Percentiles rank a stretch among this genome's conserved stretches.
Conservation (phyloP, 2,329 filamentous ascomycete genomes). For the Lecanicillium sp. region DNA sequence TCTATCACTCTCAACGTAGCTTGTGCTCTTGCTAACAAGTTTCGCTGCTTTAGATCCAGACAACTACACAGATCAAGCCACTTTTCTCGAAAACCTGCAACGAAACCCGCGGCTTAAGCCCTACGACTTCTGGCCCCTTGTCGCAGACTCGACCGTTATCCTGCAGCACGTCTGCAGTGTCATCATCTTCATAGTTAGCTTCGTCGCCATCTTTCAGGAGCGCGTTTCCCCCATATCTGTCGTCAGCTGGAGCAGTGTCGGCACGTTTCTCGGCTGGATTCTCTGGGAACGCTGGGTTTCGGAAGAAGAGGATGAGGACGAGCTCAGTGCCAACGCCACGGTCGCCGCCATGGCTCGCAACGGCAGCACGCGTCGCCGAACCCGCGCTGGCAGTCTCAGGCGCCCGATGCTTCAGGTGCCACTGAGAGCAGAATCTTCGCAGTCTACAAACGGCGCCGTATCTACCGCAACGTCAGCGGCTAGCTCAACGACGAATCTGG, state of each 20-base stretch:
- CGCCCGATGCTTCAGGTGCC: conserved; percentile 19
- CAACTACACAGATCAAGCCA: conserved; percentile 96
- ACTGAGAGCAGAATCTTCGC: conserved; percentile 18
- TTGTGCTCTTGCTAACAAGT: not conserved
- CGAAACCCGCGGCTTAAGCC: conserved; percentile 87
- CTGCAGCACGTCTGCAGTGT: conserved; percentile 95
- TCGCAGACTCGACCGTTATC: conserved; percentile 91
- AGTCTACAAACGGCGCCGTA: conserved; percentile 16
- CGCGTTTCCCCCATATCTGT: conserved; percentile 85
- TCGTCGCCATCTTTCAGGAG: conserved; percentile 81
- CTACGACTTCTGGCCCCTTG: conserved; percentile 96
- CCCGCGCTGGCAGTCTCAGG: conserved; percentile 29
- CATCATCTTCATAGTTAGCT: conserved; percentile 89
- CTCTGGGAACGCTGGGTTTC: conserved; percentile 89
- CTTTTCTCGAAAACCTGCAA: conserved; percentile 92
- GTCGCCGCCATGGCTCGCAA: conserved; percentile 25
- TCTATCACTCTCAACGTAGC: too few species aligned
- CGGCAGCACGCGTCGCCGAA: conserved; percentile 24
- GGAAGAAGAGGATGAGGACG: conserved; percentile 50
- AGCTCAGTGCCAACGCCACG: conserved; percentile 25
- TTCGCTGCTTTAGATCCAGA: conserved; percentile 93
- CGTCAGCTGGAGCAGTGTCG: conserved; percentile 74
- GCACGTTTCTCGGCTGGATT: conserved; percentile 81
- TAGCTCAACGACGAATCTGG: conserved; percentile 40
- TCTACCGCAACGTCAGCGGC: conserved; percentile 26